These are phyloP conservation scores for Thuja plicata DNA, from an alignment of 83 land plant species.

Conservation along the genomic window DNA sequence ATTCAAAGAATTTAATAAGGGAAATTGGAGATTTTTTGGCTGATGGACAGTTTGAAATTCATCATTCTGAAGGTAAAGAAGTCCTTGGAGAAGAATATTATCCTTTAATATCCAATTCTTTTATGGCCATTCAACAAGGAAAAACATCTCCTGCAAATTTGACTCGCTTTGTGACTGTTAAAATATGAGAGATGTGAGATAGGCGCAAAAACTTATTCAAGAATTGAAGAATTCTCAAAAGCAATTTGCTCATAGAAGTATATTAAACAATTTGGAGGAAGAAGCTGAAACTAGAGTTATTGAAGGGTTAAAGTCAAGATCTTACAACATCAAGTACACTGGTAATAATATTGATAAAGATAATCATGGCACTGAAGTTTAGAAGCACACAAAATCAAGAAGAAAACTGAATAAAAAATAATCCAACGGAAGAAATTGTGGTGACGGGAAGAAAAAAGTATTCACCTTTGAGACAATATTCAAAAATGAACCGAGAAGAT, in stretches of 20 bases:
- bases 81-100: background rate
- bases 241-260: background rate
- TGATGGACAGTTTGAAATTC: background rate
- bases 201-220: background rate
- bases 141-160: background rate
- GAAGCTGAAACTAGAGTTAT: background rate
- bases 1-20: background rate
- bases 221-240: background rate
- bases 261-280: background rate
- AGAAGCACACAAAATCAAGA: background rate
- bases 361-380: background rate
- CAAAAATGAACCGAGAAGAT: too few species aligned
- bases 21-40: background rate
- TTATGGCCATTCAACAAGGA: conserved; percentile 3
- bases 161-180: background rate
- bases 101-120: background rate
- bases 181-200: background rate
- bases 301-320: background rate
- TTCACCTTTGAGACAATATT: background rate
- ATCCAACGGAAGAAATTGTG: background rate
- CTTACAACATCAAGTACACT: background rate
- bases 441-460: background rate
- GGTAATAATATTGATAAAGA: background rate
- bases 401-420: background rate
- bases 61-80: background rate